Evolutionary conservation across 805 yeast genomes (phyloP).

Genomic region (Pichia cabralensis): DNA sequence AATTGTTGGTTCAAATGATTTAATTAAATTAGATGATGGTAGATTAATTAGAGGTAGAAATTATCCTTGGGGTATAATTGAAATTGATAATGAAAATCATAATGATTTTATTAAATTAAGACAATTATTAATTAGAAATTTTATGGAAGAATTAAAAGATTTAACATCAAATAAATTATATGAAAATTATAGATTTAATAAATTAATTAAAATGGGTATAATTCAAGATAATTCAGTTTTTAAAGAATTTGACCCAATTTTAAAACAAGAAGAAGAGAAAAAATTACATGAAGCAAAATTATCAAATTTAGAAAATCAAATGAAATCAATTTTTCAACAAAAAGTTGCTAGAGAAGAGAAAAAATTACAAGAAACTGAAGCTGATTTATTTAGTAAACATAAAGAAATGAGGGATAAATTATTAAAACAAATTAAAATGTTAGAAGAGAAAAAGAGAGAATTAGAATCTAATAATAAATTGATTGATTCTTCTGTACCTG

Average conservation of each 20-base stretch:
- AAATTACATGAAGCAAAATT: conserved; percentile 88
- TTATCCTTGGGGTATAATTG: conserved; percentile 96
- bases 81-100: conserved; percentile 89
- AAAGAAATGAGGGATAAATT: conserved; percentile 95
- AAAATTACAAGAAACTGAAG: conserved; percentile 92
- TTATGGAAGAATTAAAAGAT: conserved; percentile 89
- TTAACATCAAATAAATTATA: conserved; percentile 65
- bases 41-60: conserved; percentile 78
- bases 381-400: conserved; percentile 90
- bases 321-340: conserved; percentile 93
- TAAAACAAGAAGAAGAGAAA: conserved; percentile 89
- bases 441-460: conserved; percentile 84
- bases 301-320: conserved; percentile 89
- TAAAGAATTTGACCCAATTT: conserved; percentile 86
- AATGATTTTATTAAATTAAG: conserved; percentile 86
- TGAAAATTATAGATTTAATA: conserved; percentile 83
- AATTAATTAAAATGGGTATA: conserved; percentile 73
- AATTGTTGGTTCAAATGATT: conserved; percentile 78
- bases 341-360: conserved; percentile 95
- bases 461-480: conserved; percentile 41
- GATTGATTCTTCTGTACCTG: conserved; percentile 18
- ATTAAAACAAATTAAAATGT: conserved; percentile 73
- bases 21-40: conserved; percentile 64
- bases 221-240: conserved; percentile 90
- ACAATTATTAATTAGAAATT: conserved; percentile 79